Percentiles rank a stretch among this genome's conserved stretches.
Conservation (phyloP, 768 basidiomycete genomes). For the Suillus bovinus region DNA sequence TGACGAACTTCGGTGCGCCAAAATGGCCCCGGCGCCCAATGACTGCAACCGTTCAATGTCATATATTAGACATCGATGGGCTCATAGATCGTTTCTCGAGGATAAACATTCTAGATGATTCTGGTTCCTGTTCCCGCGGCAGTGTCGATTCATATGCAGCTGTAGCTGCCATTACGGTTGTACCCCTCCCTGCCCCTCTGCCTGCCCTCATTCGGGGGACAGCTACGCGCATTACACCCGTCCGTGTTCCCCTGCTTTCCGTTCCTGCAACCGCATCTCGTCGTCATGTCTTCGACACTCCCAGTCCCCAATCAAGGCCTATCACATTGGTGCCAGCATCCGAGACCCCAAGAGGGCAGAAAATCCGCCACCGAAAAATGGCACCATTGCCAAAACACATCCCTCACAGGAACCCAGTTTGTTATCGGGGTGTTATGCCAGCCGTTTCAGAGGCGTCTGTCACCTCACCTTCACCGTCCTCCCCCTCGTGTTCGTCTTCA, state of each 20-base stretch:
- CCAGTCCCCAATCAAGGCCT: conserved; percentile 18
- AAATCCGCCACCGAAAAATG: conserved; percentile 16
- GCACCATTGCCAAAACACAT: conserved; percentile 29
- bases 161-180: conserved; percentile 16
- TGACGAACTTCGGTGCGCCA: conserved; percentile 3
- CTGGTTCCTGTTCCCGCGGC: background rate
- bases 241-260: conserved; percentile 8
- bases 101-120: conserved; percentile 15
- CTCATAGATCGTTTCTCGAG: conserved; percentile 14
- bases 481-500: conserved; percentile 6
- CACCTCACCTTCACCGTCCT: conserved; percentile 3
- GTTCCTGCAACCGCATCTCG: conserved; percentile 12
- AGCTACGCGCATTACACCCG: background rate
- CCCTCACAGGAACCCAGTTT: conserved; percentile 17
- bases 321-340: conserved; percentile 14
- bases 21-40: conserved; percentile 14
- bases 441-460: conserved; percentile 12
- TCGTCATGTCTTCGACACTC: conserved; percentile 20
- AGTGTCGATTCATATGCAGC: conserved; percentile 7
- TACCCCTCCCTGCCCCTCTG: conserved; percentile 17
- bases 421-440: conserved; percentile 17
- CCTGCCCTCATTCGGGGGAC: conserved; percentile 16
- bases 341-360: background rate
- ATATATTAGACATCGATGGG: background rate
- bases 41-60: background rate